Base-by-base conservation (phyloP, 2,329 filamentous ascomycete genomes). In the Chrysoporthe austroafricana region DNA sequence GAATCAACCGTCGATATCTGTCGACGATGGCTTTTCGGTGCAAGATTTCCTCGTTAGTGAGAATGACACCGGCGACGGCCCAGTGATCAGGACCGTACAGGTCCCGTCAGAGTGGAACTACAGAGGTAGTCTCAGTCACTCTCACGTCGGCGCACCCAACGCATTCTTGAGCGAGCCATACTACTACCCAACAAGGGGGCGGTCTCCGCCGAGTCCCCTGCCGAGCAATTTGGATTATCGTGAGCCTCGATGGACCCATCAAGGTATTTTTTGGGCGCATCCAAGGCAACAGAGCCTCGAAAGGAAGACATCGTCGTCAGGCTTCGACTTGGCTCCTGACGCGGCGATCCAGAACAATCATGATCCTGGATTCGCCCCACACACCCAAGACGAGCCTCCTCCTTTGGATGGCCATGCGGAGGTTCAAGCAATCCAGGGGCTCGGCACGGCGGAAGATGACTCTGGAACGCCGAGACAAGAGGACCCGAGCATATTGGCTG, bases 151-250 rank as follows among this genome's bases (percentile, higher is more conserved):
- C 56, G 74, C 74, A 73, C 74, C 73, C 64, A 77, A 67, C 61
- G 77, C 71, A 60, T 74, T 74, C 69, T 75, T 77, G 3, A 77
- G 83, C 21, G 82, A 85, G 43, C 76, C 79, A 1, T 81, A 75
- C 71, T 79, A 82, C 72, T 84, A 82, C 70, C 82, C 83, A 6
- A 79, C 78, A 13, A 79, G 85, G 57, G 85, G 85, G 6, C 81
- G 85, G 42, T 88, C 85, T 34, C 85, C 85, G 1, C 84, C 85
- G 0, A 86, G 84, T 52, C 83, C 83, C 14, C 73, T 82, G 46
- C 82, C 83, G 26, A 83, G 79, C 68, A 79, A 83, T 68, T 75
- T 77, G 63, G 82, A 79, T 59, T 73, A 75, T 59, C 76, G 76
- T 67, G 77, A 78, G 36, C 73, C 76, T 26, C 73, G 75, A 34